Base-by-base conservation (phyloP, 768 basidiomycete species). In the Tricholoma furcatifolium region DNA sequence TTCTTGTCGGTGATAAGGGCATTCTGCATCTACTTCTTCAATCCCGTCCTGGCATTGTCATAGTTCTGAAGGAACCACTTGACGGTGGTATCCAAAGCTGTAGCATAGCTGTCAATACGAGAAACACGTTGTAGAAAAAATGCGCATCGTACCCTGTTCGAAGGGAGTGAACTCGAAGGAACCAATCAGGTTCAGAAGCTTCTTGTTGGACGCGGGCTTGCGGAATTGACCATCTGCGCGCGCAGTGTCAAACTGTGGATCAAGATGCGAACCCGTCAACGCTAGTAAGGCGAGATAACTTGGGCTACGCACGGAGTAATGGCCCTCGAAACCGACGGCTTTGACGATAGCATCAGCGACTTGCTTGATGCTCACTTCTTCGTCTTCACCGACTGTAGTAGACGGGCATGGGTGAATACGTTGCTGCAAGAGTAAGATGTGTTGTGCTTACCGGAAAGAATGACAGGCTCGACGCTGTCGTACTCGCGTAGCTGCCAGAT, bases 201-300 rank as follows among this genome's bases (percentile, higher is more conserved):
- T 96, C 63, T 81, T 84, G 71, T 98, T 98, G 34, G 92, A 93
- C 15, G 95, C 95, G 0, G 95, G 94, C 72, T 98, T 98, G 60
- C 94, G 86, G 81, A 87, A 95, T 69, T 98, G 95, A 1, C 96
- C 94, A 62, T 98, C 96, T 8, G 94, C 84, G 47, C 83, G 82
- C 21, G 81, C 75, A 31, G 85, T 82, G 70, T 97, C 93, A 68
- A 94, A 97, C 90, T 93, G 30, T 12, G 18, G n/a, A 24, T 18
- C 15, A 35, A 35, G 1, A 27, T 7, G 46, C n/a, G 46, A 12
- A 18, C 23, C 10, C 4, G 47, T 48, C 41, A 53, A 17, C 10
- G 14, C 43, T 17, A 20, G 21, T 14, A 30, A 14, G 46, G 24
- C 18, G 38, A 17, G 38, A 31, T 27, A 50, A 53, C 38, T 21